A percentile compares a stretch with the other conserved stretches of the same genome.
Evolutionary conservation across 139 green algal genomes (phyloP).

Genomic region (Picochlorum sp.): DNA sequence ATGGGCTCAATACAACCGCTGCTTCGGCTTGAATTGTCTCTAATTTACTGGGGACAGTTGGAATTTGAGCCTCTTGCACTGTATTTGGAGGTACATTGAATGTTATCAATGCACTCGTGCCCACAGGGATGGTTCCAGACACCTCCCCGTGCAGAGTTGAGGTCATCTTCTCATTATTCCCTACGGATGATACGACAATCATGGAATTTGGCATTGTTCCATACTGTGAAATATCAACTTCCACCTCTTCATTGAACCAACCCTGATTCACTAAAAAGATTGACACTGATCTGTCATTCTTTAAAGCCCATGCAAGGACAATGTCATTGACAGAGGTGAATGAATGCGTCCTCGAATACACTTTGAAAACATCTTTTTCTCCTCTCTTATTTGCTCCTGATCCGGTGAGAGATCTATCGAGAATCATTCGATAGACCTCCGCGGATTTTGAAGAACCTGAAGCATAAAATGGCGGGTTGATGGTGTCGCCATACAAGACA

Average conservation of each 20-base stretch:
- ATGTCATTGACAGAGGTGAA: not conserved
- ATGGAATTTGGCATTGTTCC: not conserved
- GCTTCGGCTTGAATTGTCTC: not conserved
- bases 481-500: not conserved
- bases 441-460: not conserved
- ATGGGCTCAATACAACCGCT: not conserved
- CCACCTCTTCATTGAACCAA: not conserved
- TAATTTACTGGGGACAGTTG: not conserved
- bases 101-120: not conserved
- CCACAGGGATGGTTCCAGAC: not conserved
- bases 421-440: not conserved
- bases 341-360: not conserved
- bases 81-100: slow-evolving; percentile 1
- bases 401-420: not conserved
- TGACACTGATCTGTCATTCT: not conserved
- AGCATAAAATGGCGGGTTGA: not conserved
- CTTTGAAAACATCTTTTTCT: not conserved
- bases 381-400: not conserved
- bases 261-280: not conserved
- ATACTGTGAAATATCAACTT: not conserved
- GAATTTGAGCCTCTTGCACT: not conserved
- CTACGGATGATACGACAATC: not conserved
- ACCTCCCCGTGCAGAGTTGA: not conserved
- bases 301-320: not conserved
- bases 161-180: not conserved